Evolutionary conservation across 208 protist genomes (phyloP).

Genomic region (Leishmania gerbilli): DNA sequence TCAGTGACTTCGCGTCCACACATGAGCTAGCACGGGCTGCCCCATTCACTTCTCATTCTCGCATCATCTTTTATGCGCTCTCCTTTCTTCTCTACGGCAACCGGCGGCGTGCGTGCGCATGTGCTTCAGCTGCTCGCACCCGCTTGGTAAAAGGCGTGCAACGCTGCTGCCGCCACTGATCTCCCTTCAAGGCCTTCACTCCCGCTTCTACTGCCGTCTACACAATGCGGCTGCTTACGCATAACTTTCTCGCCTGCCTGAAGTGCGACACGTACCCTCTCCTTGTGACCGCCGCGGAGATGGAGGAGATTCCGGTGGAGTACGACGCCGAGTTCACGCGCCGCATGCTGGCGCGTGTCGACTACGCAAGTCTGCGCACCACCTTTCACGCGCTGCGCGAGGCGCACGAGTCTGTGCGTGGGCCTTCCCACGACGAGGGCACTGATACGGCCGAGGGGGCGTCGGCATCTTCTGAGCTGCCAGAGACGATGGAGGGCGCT

Average conservation of each 20-base stretch:
- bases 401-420: slow-evolving; percentile 30
- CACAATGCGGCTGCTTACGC: slow-evolving; percentile 83
- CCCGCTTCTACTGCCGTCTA: background rate
- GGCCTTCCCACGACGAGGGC: slow-evolving; percentile 12
- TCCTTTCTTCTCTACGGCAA: background rate
- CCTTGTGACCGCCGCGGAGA: slow-evolving; percentile 42
- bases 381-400: slow-evolving; percentile 52
- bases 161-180: background rate
- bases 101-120: background rate
- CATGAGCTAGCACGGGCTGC: background rate
- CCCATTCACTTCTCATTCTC: background rate
- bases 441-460: background rate
- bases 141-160: background rate
- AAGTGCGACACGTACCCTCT: slow-evolving; percentile 81
- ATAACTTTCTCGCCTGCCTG: slow-evolving; percentile 89
- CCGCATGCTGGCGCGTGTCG: slow-evolving; percentile 82
- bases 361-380: slow-evolving; percentile 65
- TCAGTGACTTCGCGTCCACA: background rate
- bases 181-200: background rate
- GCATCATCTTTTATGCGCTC: background rate
- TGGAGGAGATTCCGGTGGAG: slow-evolving; percentile 56
- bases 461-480: slow-evolving; percentile 25
- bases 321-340: slow-evolving; percentile 84
- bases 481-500: slow-evolving; percentile 59
- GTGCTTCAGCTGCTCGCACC: background rate